phyloP scores from a whole-genome alignment of 2,329 filamentous ascomycete genomes.

The Aspergillus vadensis region DNA sequence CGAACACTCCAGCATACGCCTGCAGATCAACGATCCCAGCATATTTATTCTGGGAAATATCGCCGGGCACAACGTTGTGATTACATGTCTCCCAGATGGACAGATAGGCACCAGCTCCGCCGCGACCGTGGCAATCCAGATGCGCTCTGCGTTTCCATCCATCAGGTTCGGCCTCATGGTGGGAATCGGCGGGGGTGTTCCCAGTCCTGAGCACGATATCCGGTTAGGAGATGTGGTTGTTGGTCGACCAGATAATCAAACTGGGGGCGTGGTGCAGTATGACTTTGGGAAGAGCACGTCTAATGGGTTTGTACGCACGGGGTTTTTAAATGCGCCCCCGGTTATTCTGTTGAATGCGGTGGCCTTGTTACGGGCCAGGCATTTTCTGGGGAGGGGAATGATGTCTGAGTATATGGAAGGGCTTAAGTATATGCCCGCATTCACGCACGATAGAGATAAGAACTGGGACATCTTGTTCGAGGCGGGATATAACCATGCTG shows the following conservation, averaged over 20 bases:
- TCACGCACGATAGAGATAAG: too few species aligned
- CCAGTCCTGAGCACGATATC: conserved; percentile 1
- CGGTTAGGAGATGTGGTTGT: conserved; percentile 14
- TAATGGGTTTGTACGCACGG: conserved; percentile 4
- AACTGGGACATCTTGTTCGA: too few species aligned
- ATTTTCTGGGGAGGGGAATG: neutral
- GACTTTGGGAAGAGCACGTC: conserved; percentile 13
- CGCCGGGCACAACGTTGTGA: conserved; percentile 10
- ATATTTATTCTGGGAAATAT: conserved; percentile 8
- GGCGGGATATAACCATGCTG: neutral
- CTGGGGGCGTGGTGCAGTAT: conserved; percentile 14
- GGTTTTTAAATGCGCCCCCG: conserved; percentile 8
- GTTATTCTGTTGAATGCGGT: conserved; percentile 1
- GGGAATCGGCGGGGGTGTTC: conserved; percentile 14
- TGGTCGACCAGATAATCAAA: neutral
- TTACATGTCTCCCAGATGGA: conserved; percentile 7
- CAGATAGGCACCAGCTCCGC: conserved; percentile 10
- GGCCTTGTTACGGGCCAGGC: neutral
- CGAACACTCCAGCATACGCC: neutral
- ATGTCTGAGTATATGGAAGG: neutral
- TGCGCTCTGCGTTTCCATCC: conserved; percentile 9
- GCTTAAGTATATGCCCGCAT: neutral
- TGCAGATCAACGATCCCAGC: conserved; percentile 6
- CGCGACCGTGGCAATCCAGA: conserved; percentile 8
- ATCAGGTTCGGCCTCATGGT: conserved; percentile 15